phyloP scores from a whole-genome alignment of 2,329 filamentous ascomycete genomes.

The Aspergillus tanneri region DNA sequence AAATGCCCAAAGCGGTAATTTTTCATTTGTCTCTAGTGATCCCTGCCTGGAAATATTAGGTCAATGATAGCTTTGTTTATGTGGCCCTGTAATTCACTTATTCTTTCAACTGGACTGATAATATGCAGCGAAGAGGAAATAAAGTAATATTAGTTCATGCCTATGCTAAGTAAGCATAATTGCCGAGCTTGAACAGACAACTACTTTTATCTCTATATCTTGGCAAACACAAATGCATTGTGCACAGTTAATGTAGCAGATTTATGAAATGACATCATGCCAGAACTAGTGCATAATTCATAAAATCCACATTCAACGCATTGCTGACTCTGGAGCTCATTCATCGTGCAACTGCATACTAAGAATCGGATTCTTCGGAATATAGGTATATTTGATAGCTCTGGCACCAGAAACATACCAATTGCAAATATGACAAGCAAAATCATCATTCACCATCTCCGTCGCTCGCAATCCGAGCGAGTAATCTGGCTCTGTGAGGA shows the following conservation, averaged over 20 bases:
- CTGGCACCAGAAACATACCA: neutral
- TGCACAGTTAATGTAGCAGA: neutral
- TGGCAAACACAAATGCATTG: neutral
- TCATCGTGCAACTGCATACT: neutral
- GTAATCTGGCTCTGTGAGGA: neutral
- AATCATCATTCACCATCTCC: neutral
- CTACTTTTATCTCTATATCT: neutral
- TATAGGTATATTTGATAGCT: too few species aligned
- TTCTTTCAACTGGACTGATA: too few species aligned
- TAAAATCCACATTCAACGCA: neutral
- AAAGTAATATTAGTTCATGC: too few species aligned
- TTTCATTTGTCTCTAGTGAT: too few species aligned
- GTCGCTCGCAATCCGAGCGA: neutral
- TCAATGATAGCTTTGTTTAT: too few species aligned
- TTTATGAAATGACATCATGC: neutral
- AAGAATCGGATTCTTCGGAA: too few species aligned
- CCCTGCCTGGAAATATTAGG: too few species aligned
- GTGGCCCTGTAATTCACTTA: too few species aligned
- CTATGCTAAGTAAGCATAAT: too few species aligned
- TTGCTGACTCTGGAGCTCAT: neutral
- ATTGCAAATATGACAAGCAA: neutral
- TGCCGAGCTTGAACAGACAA: too few species aligned
- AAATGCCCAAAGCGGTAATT: too few species aligned
- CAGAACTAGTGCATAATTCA: neutral
- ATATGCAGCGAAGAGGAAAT: too few species aligned